Base-by-base conservation (phyloP, 2,329 filamentous ascomycete species). In the Monosporascus sp. region DNA sequence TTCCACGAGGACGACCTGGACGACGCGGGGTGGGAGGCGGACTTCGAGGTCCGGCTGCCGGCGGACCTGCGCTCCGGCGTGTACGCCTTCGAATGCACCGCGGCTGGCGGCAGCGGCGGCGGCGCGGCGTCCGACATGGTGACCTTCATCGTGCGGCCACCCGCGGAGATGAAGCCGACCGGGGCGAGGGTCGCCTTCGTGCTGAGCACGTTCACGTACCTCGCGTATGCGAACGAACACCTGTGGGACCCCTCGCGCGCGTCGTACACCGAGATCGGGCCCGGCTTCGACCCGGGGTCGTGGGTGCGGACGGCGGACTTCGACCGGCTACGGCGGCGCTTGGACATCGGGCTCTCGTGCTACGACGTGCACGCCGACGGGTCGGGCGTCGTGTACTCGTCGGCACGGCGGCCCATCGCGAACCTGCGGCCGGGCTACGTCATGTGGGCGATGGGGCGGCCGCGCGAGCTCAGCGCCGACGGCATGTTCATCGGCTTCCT, bases 331-430 rank as follows among this genome's bases (percentile, higher is more conserved):
- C 56, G 55, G 17, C 58, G 65, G 6, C 68, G 70, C 22, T 53
- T 53, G 3, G 70, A 72, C 52, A 61, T 72, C 3, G 71, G 71
- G 14, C 61, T 72, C 20, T 69, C 70, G 0, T 53, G 61, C n/a
- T 73, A 74, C 53, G 71, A 74, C 48, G 56, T 63, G 18, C 70
- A 74, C 51, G 64, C 57, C 15, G 70, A 73, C 51, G 68, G 67
- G 20, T 71, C 70, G 1, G 67, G 68, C 11, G 60, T 59, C 9
- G 60, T 63, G n/a, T 69, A 58, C 52, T 69, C 67, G 8, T 63
- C 64, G 7, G 52, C 65, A 0, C 66, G 66, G 47, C 60, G 71
- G 17, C 69, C 70, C 0, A 66, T 74, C n/a, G 58, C 72, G 24
- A 72, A 73, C 46, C 47, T 71, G 22, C 61, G 71, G 7, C 71